phyloP scores from a whole-genome alignment of 23 red algal genomes.

The Agarophyton chilense region DNA sequence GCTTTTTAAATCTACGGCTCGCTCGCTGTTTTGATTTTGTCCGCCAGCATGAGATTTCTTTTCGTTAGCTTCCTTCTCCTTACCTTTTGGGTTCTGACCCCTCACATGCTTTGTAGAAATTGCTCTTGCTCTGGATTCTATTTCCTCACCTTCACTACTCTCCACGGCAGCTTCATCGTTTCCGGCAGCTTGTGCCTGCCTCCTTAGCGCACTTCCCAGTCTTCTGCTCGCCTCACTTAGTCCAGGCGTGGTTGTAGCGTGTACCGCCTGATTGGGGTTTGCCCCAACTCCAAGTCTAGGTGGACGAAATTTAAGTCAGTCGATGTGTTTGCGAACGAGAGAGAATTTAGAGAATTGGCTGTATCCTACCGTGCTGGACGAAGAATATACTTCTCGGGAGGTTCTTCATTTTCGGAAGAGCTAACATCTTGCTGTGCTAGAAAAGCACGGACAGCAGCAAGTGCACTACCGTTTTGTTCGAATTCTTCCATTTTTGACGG shows the following conservation, averaged over 20 bases:
- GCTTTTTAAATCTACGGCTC: not conserved
- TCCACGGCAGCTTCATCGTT: constrained; percentile 4
- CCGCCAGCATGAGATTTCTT: not conserved
- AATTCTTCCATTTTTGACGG: constrained; percentile 17
- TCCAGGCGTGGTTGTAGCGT: not conserved
- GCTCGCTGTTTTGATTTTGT: not conserved
- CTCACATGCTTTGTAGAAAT: not conserved
- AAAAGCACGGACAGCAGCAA: constrained; percentile 45
- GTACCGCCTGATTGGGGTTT: constrained; percentile 24
- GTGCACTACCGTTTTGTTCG: constrained; percentile 19
- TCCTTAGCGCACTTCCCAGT: constrained; percentile 16
- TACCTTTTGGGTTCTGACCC: no score
- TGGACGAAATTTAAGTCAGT: not conserved
- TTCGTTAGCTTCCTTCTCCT: not conserved
- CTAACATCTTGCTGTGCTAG: not conserved
- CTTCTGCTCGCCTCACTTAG: constrained; percentile 34
- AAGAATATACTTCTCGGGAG: not conserved
- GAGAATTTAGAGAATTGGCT: not conserved
- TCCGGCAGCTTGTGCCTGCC: not conserved
- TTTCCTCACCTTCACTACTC: constrained; percentile 9
- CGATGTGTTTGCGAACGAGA: not conserved
- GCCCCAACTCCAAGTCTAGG: constrained; percentile 46
- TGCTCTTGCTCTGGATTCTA: not conserved
- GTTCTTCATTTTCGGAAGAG: constrained; percentile 38
- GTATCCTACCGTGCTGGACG: constrained; percentile 39